Evolutionary conservation across 1,284 basidiomycete genomes (phyloP), one percentile per base, ranked within the genome.

Genomic region (Trametes polyzona): DNA sequence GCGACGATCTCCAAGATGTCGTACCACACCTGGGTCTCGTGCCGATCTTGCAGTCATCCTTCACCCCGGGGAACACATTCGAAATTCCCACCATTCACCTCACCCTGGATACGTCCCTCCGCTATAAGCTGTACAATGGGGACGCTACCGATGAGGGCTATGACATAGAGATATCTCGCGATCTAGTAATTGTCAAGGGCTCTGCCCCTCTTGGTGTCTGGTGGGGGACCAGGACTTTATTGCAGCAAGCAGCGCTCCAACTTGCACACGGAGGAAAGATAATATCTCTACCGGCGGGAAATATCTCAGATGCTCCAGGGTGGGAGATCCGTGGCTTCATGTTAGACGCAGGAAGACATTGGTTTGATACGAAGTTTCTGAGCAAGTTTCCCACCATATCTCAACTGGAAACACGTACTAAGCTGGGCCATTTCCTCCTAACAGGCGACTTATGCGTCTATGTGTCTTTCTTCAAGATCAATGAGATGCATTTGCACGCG

Each of bases 251-350:
- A 1, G 67, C 59, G 0, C n/a, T 67, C 12, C 54, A 58, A 16
- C 47, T 63, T 0, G 67, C 62, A 9, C 62, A 66, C 1, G 68
- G 69, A 10, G 61, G 67, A 33, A 64, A 62, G 19, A 59, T 41
- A 3, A 59, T 69, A 23, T 41, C 51, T 3, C 63, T 76, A 27
- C 70, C 75, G 3, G 53, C 67, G 12, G 74, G 73, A 1, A 57
- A 59, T 2, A 69, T 71, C 0, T 53, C 47, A 1, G 75, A 76
- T 57, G 64, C 68, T 17, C 75, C 75, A 1, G 74, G 72, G 9
- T 77, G 74, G 73, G 69, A 69, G 23, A 71, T 74, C 2, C 66
- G 75, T 6, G 75, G 76, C 9, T 71, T 75, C 55, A 77, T 77
- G 76, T 66, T 77, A 16, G 74, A 75, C 52, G 71, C 68, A 10